Base-by-base conservation (phyloP, 2,329 filamentous ascomycete genomes). In the Claviceps maximensis region DNA sequence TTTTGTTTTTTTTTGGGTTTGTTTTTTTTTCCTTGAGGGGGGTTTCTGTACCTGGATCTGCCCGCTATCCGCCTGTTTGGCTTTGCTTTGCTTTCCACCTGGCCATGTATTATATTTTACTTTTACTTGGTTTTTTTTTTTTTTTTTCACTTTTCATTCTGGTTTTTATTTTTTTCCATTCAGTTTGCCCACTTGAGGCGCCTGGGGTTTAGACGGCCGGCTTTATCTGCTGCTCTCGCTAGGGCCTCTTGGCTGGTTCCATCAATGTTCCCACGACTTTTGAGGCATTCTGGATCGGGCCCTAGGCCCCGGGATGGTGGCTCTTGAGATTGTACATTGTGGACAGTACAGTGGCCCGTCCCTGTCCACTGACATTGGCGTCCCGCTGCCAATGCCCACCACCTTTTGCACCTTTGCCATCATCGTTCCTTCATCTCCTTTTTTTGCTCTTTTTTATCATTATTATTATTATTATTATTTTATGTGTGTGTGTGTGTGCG, bases 361-460 rank as follows among this genome's bases (percentile, higher is more conserved):
- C 49, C 49, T 52, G 50, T 21, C 49, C 38, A 52, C 27, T 33
- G 17, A 52, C 41, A 52, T 51, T 49, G 49, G 53, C 50, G 49
- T 54, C 52, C 49, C 44, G 48, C 44, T 42, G 52, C 44, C 48
- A 50, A 45, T 53, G 41, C 41, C 41, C 52, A 47, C 48, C 49
- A 44, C n/a, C n/a, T 15, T 27, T 29, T 25, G 33, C 33, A 10
- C 13, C 33, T 45, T n/a, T n/a, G n/a, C n/a, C n/a, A n/a, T 23
- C n/a, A n/a, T 38, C 15, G 10, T 29, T 13, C 4, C 19, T 38
- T 38, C 40, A 13, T 27, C 33, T 19, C 46, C n/a, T 31, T 33
- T 21, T 23, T 46, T 19, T 29, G 46, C 10, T 50, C 13, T 23
- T n/a, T 23, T 38, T 13, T 52, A n/a, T n/a, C n/a, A n/a, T n/a